Base-by-base conservation (phyloP, 2,329 filamentous ascomycete species). In the Sporothrix globosa region DNA sequence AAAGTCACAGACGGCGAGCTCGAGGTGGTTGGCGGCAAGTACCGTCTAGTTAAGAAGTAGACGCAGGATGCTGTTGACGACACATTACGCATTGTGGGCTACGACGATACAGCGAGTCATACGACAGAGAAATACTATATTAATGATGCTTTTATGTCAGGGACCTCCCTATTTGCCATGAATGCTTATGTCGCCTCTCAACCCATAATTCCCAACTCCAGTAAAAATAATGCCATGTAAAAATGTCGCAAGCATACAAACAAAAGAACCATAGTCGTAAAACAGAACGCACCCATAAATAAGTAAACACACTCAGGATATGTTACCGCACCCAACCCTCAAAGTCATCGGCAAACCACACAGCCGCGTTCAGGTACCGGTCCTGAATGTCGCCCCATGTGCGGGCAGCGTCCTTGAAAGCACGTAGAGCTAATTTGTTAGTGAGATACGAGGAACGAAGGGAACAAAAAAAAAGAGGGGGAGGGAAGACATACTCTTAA, bases 1-100 rank as follows among this genome's bases (percentile, higher is more conserved):
- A 94, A 97, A 87, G 90, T 95, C n/a, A 83, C 83, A 6, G 87
- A 86, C 54, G 90, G 89, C 41, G 88, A 88, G 75, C 80, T 96
- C 76, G 91, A 93, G 80, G 84, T 89, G 76, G 83, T 77, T 71
- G 90, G 90, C 5, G 91, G 90, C 52, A 91, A 89, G 81, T 94
- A 93, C 80, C 88, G 86, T 78, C 80, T 90, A 73, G 78, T 82
- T 11, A 89, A 86, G 80, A 89, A 87, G 78, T 88, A 68, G 41
- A 14, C 34, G 50, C 44, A 48, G 44, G 13, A 24, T 30, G 39
- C 30, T 41, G 30, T 17, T 19, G 21, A 56, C 27, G 21, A 56
- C 27, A 34, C 34, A 34, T 9, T 7, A 4, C 34, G 34, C 34
- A 34, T 19, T 39, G n/a, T 17, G 21, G 24, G 52, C 30, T 19